These are phyloP conservation scores for Actinidia arguta DNA, from an alignment of 179 eudicot genomes.

Conservation along the genomic window DNA sequence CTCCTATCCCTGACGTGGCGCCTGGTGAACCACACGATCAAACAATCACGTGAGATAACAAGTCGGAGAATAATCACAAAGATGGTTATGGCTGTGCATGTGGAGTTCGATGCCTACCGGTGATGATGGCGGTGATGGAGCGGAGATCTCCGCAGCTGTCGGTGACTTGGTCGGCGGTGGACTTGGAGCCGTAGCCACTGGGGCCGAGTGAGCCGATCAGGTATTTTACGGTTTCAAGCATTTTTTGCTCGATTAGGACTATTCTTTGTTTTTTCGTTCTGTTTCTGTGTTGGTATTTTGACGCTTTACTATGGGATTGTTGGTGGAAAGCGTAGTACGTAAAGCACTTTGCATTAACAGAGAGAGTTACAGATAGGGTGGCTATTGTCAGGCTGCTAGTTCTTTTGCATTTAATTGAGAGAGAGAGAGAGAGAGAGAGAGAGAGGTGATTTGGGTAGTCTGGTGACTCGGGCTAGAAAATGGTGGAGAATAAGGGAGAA, in stretches of 20 bases:
- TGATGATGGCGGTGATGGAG: constrained; percentile 72
- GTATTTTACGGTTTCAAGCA: constrained; percentile 69
- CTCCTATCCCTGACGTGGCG: constrained; percentile 96
- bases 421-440: constrained; percentile 25
- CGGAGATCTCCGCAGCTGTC: constrained; percentile 43
- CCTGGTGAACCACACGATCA: constrained; percentile 44
- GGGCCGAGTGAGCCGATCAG: constrained; percentile 77
- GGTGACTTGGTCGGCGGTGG: constrained; percentile 89
- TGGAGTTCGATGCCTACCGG: constrained; percentile 40
- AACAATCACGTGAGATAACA: constrained; percentile 5
- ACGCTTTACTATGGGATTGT: not conserved
- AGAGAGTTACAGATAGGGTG: not conserved
- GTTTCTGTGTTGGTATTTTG: not conserved
- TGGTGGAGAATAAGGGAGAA: not conserved
- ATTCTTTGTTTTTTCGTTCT: not conserved
- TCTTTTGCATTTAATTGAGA: not conserved
- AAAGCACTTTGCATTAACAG: not conserved
- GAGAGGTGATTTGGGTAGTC: constrained; percentile 4
- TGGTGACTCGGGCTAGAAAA: not conserved
- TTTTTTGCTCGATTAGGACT: not conserved
- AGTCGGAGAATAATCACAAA: no score
- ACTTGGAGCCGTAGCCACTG: constrained; percentile 84
- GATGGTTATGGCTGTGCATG: not conserved
- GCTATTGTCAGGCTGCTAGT: constrained; percentile 8
- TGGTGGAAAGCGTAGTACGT: not conserved